A percentile compares a stretch with the other conserved stretches of the same genome.
Conservation (phyloP, 225 moss, liverwort and hornwort species). For the Pseudoscleropodium purum region DNA sequence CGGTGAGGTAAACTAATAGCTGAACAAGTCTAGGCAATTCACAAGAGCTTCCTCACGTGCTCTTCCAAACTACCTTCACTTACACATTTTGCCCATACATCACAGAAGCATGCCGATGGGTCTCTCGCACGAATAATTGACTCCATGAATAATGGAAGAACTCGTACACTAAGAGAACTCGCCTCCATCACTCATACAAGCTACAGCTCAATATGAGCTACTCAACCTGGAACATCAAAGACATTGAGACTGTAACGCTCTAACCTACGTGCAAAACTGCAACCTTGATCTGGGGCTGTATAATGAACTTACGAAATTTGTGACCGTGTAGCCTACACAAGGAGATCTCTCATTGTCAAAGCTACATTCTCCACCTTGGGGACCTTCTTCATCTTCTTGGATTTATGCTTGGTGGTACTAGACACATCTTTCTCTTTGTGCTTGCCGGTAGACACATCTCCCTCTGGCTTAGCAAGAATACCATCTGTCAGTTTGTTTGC, state of each 20-base stretch:
- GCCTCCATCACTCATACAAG: neutral
- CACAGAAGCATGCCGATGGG: neutral
- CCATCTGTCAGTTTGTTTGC: neutral
- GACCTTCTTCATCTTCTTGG: neutral
- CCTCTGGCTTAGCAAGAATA: neutral
- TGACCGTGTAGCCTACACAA: constrained; percentile 1
- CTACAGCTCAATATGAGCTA: constrained; percentile 6
- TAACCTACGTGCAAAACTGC: neutral
- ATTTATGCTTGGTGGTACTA: neutral
- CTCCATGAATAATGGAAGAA: neutral
- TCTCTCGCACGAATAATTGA: neutral
- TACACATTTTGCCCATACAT: neutral
- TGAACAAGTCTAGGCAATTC: neutral
- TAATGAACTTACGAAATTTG: neutral
- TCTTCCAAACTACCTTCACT: neutral
- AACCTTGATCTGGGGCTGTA: neutral
- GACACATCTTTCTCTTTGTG: neutral
- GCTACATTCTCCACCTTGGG: neutral
- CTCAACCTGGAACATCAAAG: neutral
- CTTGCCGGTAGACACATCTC: neutral
- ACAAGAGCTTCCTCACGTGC: neutral
- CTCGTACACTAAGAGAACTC: neutral
- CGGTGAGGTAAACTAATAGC: neutral
- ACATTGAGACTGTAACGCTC: neutral
- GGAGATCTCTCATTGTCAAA: constrained; percentile 23